phyloP scores from a whole-genome alignment of 495 filamentous ascomycete species.

The Neurospora africana region DNA sequence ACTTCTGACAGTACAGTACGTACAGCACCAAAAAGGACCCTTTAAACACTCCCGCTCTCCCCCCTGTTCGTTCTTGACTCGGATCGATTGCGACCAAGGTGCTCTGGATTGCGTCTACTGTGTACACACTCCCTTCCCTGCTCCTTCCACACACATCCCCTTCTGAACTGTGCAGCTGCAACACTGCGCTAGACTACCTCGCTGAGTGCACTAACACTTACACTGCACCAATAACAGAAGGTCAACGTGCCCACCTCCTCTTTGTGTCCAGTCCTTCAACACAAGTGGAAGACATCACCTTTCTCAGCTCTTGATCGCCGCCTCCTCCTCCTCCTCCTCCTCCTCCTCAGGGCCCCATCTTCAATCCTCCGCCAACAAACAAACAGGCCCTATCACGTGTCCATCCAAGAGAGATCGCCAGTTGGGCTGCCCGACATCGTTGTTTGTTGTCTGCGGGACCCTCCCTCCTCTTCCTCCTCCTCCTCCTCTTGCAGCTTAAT shows the following conservation, averaged over 20 bases:
- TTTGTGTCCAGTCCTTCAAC: not conserved
- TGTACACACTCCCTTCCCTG: not conserved
- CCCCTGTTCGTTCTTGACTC: not conserved
- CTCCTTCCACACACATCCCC: not conserved
- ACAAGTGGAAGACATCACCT: not conserved
- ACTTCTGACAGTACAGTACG: not conserved
- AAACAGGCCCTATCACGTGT: not conserved
- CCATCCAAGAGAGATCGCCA: not conserved
- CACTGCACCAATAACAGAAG: not conserved
- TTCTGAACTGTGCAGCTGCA: not conserved
- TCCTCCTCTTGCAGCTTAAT: not conserved
- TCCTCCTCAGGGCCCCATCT: not conserved
- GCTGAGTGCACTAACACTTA: not conserved
- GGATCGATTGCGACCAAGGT: slow-evolving; percentile 18
- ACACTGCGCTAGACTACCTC: not conserved
- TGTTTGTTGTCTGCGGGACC: too few species aligned
- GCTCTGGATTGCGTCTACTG: slow-evolving; percentile 16
- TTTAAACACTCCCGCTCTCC: not conserved
- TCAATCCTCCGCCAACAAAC: not conserved
- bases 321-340: not conserved
- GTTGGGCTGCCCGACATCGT: not conserved
- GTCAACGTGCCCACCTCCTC: not conserved
- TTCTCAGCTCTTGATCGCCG: not conserved
- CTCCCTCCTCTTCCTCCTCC: too few species aligned
- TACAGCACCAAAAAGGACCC: not conserved